phyloP scores from a whole-genome alignment of 805 yeast species.

The Candida boidinii region DNA sequence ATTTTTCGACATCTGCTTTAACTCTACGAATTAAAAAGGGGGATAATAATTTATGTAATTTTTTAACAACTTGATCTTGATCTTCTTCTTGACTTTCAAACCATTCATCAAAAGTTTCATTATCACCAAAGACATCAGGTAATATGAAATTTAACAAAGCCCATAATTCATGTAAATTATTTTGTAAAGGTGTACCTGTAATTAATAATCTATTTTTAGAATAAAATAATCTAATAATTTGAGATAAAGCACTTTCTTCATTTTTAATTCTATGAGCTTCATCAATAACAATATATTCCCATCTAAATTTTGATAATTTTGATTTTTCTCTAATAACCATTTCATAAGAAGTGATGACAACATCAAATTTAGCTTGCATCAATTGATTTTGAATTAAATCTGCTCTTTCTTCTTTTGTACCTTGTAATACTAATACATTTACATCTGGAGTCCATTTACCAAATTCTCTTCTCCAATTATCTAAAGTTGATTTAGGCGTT shows the following conservation, averaged over 20 bases:
- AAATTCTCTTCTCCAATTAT: slow-evolving; percentile 95
- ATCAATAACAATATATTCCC: slow-evolving; percentile 93
- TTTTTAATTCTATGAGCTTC: slow-evolving; percentile 97
- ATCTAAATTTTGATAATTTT: slow-evolving; percentile 67
- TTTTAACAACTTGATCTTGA: slow-evolving; percentile 81
- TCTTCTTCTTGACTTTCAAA: slow-evolving; percentile 53
- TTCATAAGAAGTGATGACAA: slow-evolving; percentile 83
- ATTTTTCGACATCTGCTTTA: slow-evolving; percentile 87
- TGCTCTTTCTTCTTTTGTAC: slow-evolving; percentile 74
- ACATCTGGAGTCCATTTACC: slow-evolving; percentile 96
- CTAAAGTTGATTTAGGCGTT: slow-evolving; percentile 92
- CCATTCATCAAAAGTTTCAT: slow-evolving; percentile 88
- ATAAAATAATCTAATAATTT: slow-evolving; percentile 81
- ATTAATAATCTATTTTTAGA: slow-evolving; percentile 78
- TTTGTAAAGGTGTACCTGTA: slow-evolving; percentile 95
- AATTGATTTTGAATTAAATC: slow-evolving; percentile 50
- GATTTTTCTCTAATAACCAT: slow-evolving; percentile 87
- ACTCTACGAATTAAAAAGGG: slow-evolving; percentile 88
- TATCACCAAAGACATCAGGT: slow-evolving; percentile 93
- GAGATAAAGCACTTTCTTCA: slow-evolving; percentile 86
- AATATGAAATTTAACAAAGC: slow-evolving; percentile 81
- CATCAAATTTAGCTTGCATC: slow-evolving; percentile 76
- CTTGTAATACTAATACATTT: slow-evolving; percentile 76
- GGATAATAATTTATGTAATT: slow-evolving; percentile 76
- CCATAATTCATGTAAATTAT: slow-evolving; percentile 94